A percentile compares a stretch with the other conserved stretches of the same genome.
phyloP scores from a whole-genome alignment of 441 rosid genomes.

The Syzygium malaccense region DNA sequence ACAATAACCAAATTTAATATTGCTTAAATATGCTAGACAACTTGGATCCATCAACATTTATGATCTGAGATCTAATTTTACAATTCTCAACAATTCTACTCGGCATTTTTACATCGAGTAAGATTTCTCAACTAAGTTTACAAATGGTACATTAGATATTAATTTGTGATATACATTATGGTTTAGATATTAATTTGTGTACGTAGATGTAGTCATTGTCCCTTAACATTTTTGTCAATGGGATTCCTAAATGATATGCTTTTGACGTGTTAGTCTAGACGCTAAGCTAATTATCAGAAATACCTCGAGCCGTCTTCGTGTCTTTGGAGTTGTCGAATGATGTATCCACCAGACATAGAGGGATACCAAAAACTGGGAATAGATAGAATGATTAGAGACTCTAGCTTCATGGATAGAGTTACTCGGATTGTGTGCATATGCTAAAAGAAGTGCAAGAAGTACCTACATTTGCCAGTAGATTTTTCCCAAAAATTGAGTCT shows the following conservation, averaged over 20 bases:
- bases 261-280: not conserved
- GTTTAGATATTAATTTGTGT: not conserved
- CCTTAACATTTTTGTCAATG: not conserved
- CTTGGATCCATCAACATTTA: not conserved
- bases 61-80: accelerated
- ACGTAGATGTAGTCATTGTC: not conserved
- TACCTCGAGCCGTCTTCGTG: not conserved
- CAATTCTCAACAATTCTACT: not conserved
- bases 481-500: not conserved
- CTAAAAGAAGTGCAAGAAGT: not conserved
- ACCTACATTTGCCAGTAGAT: not conserved
- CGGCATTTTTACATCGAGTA: not conserved
- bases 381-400: not conserved
- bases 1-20: too few species aligned
- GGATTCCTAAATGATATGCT: too few species aligned
- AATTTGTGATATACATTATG: not conserved
- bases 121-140: not conserved
- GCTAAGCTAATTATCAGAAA: too few species aligned
- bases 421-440: too few species aligned
- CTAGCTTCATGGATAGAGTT: not conserved
- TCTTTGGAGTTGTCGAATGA: not conserved
- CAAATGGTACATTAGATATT: too few species aligned
- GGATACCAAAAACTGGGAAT: not conserved
- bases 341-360: not conserved
- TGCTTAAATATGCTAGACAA: not conserved